A percentile compares a stretch with the other conserved stretches of the same genome.
Evolutionary conservation across 768 basidiomycete species (phyloP).

Genomic region (Tremella fuciformis): DNA sequence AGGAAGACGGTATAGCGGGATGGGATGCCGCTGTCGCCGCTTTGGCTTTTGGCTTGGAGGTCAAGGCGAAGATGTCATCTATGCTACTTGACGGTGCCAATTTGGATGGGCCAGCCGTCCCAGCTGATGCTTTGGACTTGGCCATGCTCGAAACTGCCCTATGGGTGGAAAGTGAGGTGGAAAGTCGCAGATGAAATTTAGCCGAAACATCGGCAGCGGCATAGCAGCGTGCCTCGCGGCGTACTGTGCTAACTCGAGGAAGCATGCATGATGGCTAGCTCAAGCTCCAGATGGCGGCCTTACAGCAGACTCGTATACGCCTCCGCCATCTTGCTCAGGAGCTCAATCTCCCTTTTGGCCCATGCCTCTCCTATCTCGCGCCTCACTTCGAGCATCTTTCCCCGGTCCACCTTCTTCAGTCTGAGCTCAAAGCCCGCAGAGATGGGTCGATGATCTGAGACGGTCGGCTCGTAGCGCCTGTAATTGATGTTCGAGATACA

Average conservation of each 20-base stretch:
- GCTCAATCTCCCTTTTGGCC: conserved; percentile 46
- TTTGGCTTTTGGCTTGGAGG: not conserved
- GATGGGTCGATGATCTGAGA: conserved; percentile 87
- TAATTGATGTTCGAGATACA: conserved; percentile 71
- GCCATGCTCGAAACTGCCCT: too few relatives aligned
- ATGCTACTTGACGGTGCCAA: not conserved
- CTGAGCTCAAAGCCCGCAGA: conserved; percentile 72
- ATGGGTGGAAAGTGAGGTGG: too few relatives aligned
- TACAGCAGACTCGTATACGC: conserved; percentile 9
- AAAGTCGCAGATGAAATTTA: too few relatives aligned
- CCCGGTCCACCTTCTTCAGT: conserved; percentile 68
- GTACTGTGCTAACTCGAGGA: too few relatives aligned
- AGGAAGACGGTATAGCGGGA: not conserved
- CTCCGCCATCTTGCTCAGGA: conserved; percentile 42
- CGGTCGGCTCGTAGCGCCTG: conserved; percentile 74
- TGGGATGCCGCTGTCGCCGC: not conserved
- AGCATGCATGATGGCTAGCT: too few relatives aligned
- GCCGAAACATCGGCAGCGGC: too few relatives aligned
- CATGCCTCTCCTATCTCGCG: conserved; percentile 58
- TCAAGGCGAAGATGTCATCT: not conserved
- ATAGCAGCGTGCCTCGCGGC: too few relatives aligned
- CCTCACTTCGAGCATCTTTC: conserved; percentile 61
- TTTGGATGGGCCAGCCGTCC: too few relatives aligned
- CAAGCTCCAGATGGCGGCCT: too few relatives aligned
- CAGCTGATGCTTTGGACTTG: too few relatives aligned